Conservation (phyloP, 1,139 yeast genomes). For the Pneumocystis murina region DNA sequence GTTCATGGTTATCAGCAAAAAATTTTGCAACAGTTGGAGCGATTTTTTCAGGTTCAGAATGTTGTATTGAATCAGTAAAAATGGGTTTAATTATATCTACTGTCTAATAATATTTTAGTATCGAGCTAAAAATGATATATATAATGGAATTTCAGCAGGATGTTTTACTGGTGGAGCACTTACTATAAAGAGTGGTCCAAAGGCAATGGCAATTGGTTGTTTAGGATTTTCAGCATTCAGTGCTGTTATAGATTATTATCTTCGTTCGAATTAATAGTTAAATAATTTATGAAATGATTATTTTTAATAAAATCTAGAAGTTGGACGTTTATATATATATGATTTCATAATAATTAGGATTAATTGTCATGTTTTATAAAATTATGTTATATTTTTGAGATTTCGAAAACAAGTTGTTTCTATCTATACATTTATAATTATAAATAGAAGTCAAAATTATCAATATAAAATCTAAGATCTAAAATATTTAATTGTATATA, state of each 20-base stretch:
- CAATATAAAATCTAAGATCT: neutral
- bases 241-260: constrained; percentile 36
- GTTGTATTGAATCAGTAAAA: constrained; percentile 51
- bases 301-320: neutral
- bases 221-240: constrained; percentile 97
- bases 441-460: neutral
- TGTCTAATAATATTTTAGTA: constrained; percentile 10
- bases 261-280: neutral
- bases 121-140: constrained; percentile 83
- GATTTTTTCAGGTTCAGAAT: constrained; percentile 88
- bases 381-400: neutral
- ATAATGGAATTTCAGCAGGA: constrained; percentile 86
- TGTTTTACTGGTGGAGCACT: constrained; percentile 86
- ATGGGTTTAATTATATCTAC: neutral
- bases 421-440: neutral
- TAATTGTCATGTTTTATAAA: neutral
- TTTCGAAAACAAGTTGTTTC: neutral
- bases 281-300: neutral
- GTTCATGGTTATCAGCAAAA: constrained; percentile 78
- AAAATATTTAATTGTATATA: neutral
- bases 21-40: constrained; percentile 91
- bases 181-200: constrained; percentile 86
- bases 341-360: neutral
- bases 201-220: constrained; percentile 81
- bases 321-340: neutral